phyloP scores from a whole-genome alignment of 225 moss, liverwort and hornwort species.

The Polytrichum formosum region DNA sequence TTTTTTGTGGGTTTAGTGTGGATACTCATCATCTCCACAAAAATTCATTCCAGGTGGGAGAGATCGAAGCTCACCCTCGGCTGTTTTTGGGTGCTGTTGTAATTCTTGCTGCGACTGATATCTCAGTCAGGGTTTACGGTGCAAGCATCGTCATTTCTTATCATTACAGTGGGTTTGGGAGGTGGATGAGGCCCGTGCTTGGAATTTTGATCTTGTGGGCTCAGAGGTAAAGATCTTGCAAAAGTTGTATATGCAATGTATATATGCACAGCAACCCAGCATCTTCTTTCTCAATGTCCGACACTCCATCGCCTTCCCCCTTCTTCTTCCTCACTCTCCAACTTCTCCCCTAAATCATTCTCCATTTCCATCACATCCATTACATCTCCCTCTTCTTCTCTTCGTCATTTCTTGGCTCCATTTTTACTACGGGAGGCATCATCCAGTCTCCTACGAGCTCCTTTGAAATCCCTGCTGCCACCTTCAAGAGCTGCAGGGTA shows the following conservation, averaged over 20 bases:
- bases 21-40: too few species aligned
- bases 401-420: conserved; percentile 9
- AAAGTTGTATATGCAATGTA: conserved; percentile 34
- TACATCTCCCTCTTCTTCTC: neutral
- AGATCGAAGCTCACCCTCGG: too few species aligned
- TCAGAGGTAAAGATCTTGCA: conserved; percentile 9
- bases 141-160: too few species aligned
- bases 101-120: too few species aligned
- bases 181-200: conserved; percentile 26
- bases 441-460: neutral
- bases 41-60: too few species aligned
- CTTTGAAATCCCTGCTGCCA: conserved; percentile 2
- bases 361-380: neutral
- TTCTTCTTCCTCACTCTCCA: conserved; percentile 15
- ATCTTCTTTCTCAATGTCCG: conserved; percentile 26
- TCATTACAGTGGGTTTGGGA: neutral
- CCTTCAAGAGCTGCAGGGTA: conserved; percentile 18
- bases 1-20: too few species aligned
- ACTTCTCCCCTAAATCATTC: conserved; percentile 16
- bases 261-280: conserved; percentile 40
- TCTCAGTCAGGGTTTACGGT: too few species aligned
- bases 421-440: conserved; percentile 1
- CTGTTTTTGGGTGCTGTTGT: too few species aligned
- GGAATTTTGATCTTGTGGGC: conserved; percentile 12
- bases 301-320: conserved; percentile 15